phyloP scores from a whole-genome alignment of 306 rosid genomes.

The Begonia masoniana region DNA sequence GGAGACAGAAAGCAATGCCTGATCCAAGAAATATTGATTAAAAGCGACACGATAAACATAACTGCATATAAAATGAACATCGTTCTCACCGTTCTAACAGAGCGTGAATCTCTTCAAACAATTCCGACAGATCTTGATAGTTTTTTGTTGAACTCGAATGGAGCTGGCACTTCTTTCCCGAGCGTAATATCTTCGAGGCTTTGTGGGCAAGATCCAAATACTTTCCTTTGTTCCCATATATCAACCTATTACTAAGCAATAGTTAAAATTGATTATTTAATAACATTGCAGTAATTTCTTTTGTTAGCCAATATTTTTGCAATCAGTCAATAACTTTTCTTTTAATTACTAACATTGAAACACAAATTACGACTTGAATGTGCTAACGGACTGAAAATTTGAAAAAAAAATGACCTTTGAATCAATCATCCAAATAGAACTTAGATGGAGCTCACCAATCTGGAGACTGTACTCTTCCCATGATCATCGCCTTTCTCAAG shows the following conservation, averaged over 20 bases:
- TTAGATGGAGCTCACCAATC: constrained; percentile 83
- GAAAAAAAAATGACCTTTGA: too few relatives aligned
- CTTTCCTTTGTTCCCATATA: constrained; percentile 85
- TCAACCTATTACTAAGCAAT: constrained; percentile 38
- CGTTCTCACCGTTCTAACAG: constrained; percentile 66
- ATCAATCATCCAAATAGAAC: too few relatives aligned
- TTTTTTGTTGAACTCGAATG: constrained; percentile 60
- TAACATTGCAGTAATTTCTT: too few relatives aligned
- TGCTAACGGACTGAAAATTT: not conserved
- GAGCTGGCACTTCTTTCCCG: constrained; percentile 64
- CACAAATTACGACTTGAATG: not conserved
- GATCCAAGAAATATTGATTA: too few relatives aligned
- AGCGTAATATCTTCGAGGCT: constrained; percentile 70
- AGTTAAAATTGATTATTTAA: too few relatives aligned
- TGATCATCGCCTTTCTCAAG: constrained; percentile 40
- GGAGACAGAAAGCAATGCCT: too few relatives aligned
- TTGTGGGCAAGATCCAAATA: constrained; percentile 60
- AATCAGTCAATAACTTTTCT: not conserved
- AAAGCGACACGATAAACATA: not conserved
- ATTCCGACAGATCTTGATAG: constrained; percentile 62
- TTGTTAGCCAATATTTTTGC: too few relatives aligned
- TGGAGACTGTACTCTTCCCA: constrained; percentile 41
- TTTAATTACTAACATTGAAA: too few relatives aligned
- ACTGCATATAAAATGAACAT: not conserved
- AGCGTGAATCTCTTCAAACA: constrained; percentile 72